Base-by-base conservation (phyloP, 805 yeast genomes). In the Metschnikowia reukaufii region DNA sequence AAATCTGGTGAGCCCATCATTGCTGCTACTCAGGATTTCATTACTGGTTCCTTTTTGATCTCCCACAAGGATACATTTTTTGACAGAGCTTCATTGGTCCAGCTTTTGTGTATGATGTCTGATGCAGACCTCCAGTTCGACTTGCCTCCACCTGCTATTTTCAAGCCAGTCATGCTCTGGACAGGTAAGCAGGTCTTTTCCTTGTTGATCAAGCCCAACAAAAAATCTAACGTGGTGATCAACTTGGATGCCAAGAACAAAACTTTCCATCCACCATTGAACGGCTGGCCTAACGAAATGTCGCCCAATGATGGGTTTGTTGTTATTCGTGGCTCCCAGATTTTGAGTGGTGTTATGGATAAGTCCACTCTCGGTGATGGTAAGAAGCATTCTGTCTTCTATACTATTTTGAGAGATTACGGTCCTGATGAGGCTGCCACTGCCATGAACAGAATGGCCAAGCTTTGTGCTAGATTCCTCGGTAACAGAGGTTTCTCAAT, bases 361-460 rank as follows among this genome's bases (percentile, higher is more conserved):
- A 94, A 94, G 68, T 88, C 96, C 17, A 82, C 90, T 1, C 74
- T 94, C 7, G 99, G 99, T 60, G 99, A 94, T 67, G 99, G 99
- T 69, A 94, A 95, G 65, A 94, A 94, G 66, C 95, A 88, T 62
- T 90, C 97, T 6, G 96, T 94, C 0, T 94, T 94, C 61, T 94
- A 95, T 64, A 89, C 97, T 0, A 94, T 94, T 54, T 70, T 94
- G 50, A 78, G 99, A 69, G 99, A 94, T 64, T 91, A 85, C 65
- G 99, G 99, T n/a, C 87, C 99, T 5, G 86, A 83, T 55, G 97
- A 86, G 58, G 98, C 99, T 1, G 97, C 97, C 3, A 73, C 72
- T 20, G 96, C 98, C 5, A 94, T 94, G 99, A 92, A 95, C 67
- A 77, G 99, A 64, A 91, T 94, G 98, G 97, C 99, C n/a, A 95